Base-by-base conservation (phyloP, 2,329 filamentous ascomycete species). In the Cercospora nicotianae region DNA sequence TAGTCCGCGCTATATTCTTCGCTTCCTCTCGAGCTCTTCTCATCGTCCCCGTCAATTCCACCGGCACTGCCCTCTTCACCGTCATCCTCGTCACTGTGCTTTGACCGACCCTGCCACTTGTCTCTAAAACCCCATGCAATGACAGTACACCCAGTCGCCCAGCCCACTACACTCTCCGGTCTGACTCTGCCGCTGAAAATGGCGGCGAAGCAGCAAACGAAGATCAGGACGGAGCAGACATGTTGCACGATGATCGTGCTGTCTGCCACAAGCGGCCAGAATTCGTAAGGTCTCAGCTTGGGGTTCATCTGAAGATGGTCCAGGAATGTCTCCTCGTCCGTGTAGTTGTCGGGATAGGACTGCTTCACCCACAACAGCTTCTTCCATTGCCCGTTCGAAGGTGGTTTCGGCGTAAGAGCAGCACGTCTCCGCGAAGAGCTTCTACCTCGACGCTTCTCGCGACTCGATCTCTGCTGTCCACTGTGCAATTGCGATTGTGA, bases 301-400 rank as follows among this genome's bases (percentile, higher is more conserved):
- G 94, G 94, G 79, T 99, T 99, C 59, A 94, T 89, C 80, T 99
- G 94, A 18, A 99, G 87, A 75, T 96, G 93, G 77, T 97, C 94
- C 72, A 99, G 89, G 75, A 99, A 99, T 1, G 95, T 98, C 68
- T 92, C 92, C 77, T 95, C 93, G 78, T 99, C 95, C 48, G 95
- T 98, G 79, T 98, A 98, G 80, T 99, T 99, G 80, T 99, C 95
- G n/a, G 95, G 94, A 77, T 96, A 97, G 36, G 91, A 92, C 79
- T 98, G 95, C 81, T 96, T 97, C 77, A 99, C 94, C 95, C 95
- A 99, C 65, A 99, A 86, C 72, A 99, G 82, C 83, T 98, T 98
- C 85, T 96, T 96, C 92, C 94, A 98, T 10, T 87, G 87, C 61
- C 88, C 87, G 55, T 69, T 68, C 18, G 63, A 65, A 3, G 69